Evolutionary conservation across 225 moss, liverwort and hornwort species (phyloP), one percentile per base, ranked within the genome.

Genomic region (Neckera pumila): DNA sequence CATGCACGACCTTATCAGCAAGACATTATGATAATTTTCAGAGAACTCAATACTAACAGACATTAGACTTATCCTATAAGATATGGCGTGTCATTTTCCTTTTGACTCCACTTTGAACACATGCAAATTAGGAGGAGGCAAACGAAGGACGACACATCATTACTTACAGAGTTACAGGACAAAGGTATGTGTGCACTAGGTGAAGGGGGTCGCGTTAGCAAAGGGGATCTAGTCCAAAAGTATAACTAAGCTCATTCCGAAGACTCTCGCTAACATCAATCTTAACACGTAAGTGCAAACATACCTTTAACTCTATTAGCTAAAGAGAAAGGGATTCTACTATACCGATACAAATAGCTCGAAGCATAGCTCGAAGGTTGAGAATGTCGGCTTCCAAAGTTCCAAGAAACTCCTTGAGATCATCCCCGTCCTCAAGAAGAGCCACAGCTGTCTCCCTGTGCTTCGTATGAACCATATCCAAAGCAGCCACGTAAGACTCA

Each of bases 291-390:
- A 61, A 85, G 27, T 59, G 61, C 47, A 61, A 75, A 85, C 10
- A 21, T 47, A 25, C 17, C 26, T 25, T 25, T 28, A 85, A 61
- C 30, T 63, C 30, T 47, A 51, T 38, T 21, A 63, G 53, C 57
- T 85, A 12, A 59, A 63, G 34, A 13, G 67, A 64, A 20, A 77
- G n/a, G 80, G 76, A 49, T 64, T 51, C 40, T 64, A 17, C 89
- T 53, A 73, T 89, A 99, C 99, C 97, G 71, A 99, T 97, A 89
- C 84, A 96, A 90, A 99, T 99, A 65, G 99, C 99, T 66, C 96
- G 94, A 89, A 99, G 94, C 95, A 99, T 97, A 56, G 96, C 97
- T 88, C 91, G 95, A 86, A 99, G 91, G 88, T 99, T 99, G n/a
- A 92, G 87, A 60, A 96, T 36, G 73, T 97, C 99, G 56, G 92